Conservation (phyloP, 371 early-diverging fungal genomes). For the Apophysomyces trapeziformis region DNA sequence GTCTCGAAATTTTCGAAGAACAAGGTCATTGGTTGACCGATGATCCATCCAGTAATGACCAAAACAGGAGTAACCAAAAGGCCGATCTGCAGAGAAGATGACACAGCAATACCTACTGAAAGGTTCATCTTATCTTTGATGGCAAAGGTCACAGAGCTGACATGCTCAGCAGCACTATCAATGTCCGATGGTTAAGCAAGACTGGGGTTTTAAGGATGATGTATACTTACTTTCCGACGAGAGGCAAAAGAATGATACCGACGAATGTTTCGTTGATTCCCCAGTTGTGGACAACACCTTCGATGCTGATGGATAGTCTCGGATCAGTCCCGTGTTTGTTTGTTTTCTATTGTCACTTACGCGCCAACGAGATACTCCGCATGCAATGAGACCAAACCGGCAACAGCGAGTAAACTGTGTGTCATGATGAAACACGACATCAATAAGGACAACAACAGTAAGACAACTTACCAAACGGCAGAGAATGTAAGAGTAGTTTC, state of each 20-base stretch:
- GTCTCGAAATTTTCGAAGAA: slow-evolving; percentile 87
- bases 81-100: slow-evolving; percentile 90
- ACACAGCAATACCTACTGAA: slow-evolving; percentile 85
- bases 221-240: slow-evolving; percentile 69
- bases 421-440: background rate
- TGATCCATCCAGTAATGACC: slow-evolving; percentile 89
- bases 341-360: slow-evolving; percentile 27
- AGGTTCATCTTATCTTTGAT: slow-evolving; percentile 92
- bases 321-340: background rate
- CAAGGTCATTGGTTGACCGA: slow-evolving; percentile 76
- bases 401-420: slow-evolving; percentile 52
- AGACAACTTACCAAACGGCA: slow-evolving; percentile 29
- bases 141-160: slow-evolving; percentile 83
- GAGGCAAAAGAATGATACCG: slow-evolving; percentile 86
- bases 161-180: slow-evolving; percentile 65
- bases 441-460: background rate
- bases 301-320: slow-evolving; percentile 57
- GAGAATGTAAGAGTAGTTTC: slow-evolving; percentile 53
- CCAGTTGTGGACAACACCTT: slow-evolving; percentile 71
- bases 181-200: background rate
- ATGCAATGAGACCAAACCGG: slow-evolving; percentile 71
- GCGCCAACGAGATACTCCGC: slow-evolving; percentile 84
- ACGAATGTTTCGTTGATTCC: slow-evolving; percentile 81
- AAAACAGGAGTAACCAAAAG: slow-evolving; percentile 87
- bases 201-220: background rate